Percentiles rank a stretch among this genome's conserved stretches.
Evolutionary conservation across 495 filamentous ascomycete genomes (phyloP).

Genomic region (Parachaetomium inaequale): DNA sequence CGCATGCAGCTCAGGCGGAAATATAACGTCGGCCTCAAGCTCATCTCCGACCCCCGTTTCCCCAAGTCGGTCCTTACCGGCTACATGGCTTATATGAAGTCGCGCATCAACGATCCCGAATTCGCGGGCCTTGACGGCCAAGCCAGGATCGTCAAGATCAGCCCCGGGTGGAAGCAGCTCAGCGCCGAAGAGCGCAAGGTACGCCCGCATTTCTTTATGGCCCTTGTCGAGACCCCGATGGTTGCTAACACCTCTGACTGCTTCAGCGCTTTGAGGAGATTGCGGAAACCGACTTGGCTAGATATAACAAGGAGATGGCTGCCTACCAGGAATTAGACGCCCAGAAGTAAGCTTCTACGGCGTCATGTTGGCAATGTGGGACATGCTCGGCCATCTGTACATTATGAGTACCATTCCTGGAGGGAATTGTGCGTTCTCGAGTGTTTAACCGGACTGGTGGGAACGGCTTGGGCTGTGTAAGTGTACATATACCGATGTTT

Average conservation of each 20-base stretch:
- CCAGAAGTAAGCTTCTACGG: background rate
- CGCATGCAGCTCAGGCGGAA: conserved; percentile 46
- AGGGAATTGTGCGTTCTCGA: background rate
- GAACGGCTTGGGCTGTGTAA: background rate
- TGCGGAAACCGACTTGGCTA: conserved; percentile 9
- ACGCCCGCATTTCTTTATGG: conserved; percentile 16
- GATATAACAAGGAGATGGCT: conserved; percentile 24
- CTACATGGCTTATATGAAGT: conserved; percentile 47
- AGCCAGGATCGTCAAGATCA: conserved; percentile 35
- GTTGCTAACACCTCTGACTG: conserved; percentile 18
- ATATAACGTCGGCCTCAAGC: conserved; percentile 7
- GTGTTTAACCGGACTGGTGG: background rate
- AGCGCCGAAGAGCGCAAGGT: conserved; percentile 48
- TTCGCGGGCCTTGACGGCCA: conserved; percentile 32
- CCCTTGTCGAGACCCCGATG: background rate
- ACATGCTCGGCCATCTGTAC: background rate
- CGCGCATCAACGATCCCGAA: conserved; percentile 48
- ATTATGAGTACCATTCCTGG: background rate
- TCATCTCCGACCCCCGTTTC: conserved; percentile 51
- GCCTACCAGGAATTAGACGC: background rate
- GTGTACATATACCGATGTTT: background rate
- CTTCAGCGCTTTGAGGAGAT: conserved; percentile 30
- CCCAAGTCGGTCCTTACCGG: conserved; percentile 45
- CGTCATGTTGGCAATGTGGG: background rate
- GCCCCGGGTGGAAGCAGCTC: conserved; percentile 55